Conservation (phyloP, 169 alveolate genomes). For the Eimeria necatrix region DNA sequence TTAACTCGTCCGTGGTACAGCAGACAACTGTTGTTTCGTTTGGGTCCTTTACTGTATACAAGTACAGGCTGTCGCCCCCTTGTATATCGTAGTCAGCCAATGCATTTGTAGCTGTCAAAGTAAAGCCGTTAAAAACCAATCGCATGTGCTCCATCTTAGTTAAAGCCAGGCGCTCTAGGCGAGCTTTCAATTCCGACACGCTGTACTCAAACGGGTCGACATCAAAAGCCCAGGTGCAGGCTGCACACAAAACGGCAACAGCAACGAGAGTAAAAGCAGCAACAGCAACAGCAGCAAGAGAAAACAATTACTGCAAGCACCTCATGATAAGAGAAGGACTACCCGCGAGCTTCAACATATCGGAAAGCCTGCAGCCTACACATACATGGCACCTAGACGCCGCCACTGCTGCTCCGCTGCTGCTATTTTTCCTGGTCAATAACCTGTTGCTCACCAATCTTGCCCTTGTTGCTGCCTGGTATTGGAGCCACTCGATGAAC, state of each 20-base stretch:
- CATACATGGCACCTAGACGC: too few species aligned
- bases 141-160: constrained; percentile 59
- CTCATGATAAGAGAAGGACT: too few species aligned
- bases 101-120: constrained; percentile 46
- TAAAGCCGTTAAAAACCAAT: constrained; percentile 75
- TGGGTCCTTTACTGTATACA: constrained; percentile 61
- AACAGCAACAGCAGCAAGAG: constrained; percentile 17
- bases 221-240: constrained; percentile 81
- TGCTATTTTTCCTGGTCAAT: neutral
- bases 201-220: constrained; percentile 58
- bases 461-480: constrained; percentile 81
- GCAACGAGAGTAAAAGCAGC: neutral
- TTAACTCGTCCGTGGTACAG: neutral
- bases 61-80: constrained; percentile 76
- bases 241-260: constrained; percentile 14
- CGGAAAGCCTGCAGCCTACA: too few species aligned
- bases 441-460: constrained; percentile 65
- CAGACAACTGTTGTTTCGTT: neutral
- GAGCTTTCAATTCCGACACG: constrained; percentile 68
- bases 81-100: constrained; percentile 69
- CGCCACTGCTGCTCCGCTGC: constrained; percentile 16
- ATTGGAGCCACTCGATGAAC: constrained; percentile 81
- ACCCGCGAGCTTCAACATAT: too few species aligned
- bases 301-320: neutral
- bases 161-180: constrained; percentile 16